Conservation (phyloP, 2,329 filamentous ascomycete species). For the Fusarium pseudoanthophilum region DNA sequence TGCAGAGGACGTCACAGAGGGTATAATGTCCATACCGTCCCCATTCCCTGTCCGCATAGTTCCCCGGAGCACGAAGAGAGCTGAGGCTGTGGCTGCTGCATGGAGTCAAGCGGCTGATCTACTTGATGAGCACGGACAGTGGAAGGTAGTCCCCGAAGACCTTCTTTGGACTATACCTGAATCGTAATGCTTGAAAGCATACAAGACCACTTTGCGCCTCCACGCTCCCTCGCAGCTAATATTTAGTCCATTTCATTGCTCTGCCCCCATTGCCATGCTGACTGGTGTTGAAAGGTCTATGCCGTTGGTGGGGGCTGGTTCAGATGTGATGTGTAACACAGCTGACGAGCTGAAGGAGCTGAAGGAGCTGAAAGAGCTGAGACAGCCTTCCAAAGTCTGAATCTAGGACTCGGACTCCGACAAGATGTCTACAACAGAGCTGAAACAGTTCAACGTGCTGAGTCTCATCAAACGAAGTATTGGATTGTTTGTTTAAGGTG, state of each 20-base stretch:
- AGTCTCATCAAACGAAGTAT: neutral
- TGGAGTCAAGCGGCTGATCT: neutral
- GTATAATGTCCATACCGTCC: neutral
- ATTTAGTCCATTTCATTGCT: neutral
- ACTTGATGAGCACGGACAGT: neutral
- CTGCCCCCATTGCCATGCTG: accelerated
- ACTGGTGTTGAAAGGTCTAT: accelerated
- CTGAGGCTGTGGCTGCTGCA: neutral
- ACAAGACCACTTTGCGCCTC: accelerated
- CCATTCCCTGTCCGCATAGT: neutral
- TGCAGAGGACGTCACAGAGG: neutral
- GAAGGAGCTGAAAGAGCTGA: neutral
- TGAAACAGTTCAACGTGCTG: neutral
- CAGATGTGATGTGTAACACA: neutral
- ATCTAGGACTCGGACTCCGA: neutral
- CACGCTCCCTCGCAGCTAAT: accelerated
- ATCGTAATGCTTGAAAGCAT: neutral
- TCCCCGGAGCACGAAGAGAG: neutral
- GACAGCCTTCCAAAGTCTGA: neutral
- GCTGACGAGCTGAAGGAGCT: neutral
- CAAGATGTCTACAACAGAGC: neutral
- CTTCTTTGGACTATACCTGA: neutral
- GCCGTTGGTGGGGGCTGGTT: neutral
- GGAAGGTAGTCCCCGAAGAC: neutral
- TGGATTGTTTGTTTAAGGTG: neutral